Base-by-base conservation (phyloP, 1,284 basidiomycete genomes). In the Apiotrichum akiyoshidainum region DNA sequence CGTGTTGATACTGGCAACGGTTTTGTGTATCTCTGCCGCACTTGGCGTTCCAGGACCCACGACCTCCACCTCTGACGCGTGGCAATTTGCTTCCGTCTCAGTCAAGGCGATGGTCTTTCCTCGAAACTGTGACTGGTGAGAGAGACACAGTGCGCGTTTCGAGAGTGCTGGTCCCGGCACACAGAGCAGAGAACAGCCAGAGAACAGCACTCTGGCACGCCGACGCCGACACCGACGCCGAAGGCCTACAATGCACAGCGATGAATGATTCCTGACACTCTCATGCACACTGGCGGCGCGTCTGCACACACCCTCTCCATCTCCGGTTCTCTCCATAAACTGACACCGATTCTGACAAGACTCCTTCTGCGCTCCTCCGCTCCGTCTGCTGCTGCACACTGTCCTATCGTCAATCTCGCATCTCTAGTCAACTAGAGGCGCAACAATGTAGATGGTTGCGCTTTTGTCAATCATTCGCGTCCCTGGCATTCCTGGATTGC, bases 1-100 rank as follows among this genome's bases (percentile, higher is more conserved):
- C n/a, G n/a, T n/a, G 40, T 17, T 14, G 31, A 16, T n/a, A 39
- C 7, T 5, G 13, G 13, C 33, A 16, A n/a, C 6, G 19, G 19
- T 19, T n/a, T 47, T 57, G 55, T 52, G 34, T 44, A 45, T 51
- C 37, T 19, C 16, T 34, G 26, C n/a, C n/a, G n/a, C n/a, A n/a
- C n/a, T 34, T 51, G 44, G n/a, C 19, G 35, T 34, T 7, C 26
- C 26, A 31, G 7, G 26, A 31, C 16, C 19, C 21, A 3, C 26
- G 26, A 31, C 59, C 59, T 60, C 59, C 59, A 60, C 59, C 22
- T 34, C 12, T 22, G 42, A 11, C 14, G 16, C 42, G 42, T 34
- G 31, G 2, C 17, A 17, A 46, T 50, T 55, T 59, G 58, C 31
- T 55, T 46, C 58, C 58, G 58, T 34, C 12, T 7, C 7, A 2